Percentiles rank a stretch among this genome's conserved stretches.
Evolutionary conservation across 2,329 filamentous ascomycete species (phyloP).

Genomic region (Thielaviopsis cerberus): DNA sequence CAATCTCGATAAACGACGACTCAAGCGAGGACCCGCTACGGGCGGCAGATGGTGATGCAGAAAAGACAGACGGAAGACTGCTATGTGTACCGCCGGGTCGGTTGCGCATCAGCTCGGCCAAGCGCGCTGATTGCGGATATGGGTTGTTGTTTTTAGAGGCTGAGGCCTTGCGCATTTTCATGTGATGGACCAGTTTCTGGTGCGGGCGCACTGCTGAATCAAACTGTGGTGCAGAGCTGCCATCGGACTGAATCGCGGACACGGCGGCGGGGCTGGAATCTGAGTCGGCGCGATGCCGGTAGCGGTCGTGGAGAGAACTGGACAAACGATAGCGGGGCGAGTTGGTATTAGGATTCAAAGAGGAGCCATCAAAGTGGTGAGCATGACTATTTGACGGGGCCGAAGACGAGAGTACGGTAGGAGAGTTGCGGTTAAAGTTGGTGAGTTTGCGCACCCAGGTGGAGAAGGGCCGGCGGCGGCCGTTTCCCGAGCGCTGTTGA

Average conservation of each 20-base stretch:
- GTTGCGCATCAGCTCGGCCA: constrained; percentile 16
- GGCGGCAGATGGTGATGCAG: constrained; percentile 1
- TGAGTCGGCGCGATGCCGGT: constrained; percentile 7
- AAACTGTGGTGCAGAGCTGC: background rate
- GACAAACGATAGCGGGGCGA: constrained; percentile 3
- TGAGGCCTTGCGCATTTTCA: constrained; percentile 21
- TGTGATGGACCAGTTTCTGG: constrained; percentile 10
- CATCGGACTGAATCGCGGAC: background rate
- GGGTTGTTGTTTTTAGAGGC: constrained; percentile 61
- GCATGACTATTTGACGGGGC: constrained; percentile 17
- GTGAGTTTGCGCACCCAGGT: constrained; percentile 89
- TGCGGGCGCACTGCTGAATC: background rate
- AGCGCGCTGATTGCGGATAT: constrained; percentile 64
- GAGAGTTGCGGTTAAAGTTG: constrained; percentile 53
- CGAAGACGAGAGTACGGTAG: constrained; percentile 33
- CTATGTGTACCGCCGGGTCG: constrained; percentile 6
- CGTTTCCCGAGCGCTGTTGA: constrained; percentile 8
- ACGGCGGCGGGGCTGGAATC: background rate
- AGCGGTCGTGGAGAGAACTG: constrained; percentile 3
- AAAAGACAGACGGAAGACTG: constrained; percentile 11
- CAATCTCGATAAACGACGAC: constrained; percentile 11
- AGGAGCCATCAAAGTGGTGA: constrained; percentile 13
- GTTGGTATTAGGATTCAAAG: background rate
- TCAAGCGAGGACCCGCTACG: constrained; percentile 7
- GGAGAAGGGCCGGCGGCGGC: constrained; percentile 66